Base-by-base conservation (phyloP, 1,284 basidiomycete species). In the Rhodotorula sp. region DNA sequence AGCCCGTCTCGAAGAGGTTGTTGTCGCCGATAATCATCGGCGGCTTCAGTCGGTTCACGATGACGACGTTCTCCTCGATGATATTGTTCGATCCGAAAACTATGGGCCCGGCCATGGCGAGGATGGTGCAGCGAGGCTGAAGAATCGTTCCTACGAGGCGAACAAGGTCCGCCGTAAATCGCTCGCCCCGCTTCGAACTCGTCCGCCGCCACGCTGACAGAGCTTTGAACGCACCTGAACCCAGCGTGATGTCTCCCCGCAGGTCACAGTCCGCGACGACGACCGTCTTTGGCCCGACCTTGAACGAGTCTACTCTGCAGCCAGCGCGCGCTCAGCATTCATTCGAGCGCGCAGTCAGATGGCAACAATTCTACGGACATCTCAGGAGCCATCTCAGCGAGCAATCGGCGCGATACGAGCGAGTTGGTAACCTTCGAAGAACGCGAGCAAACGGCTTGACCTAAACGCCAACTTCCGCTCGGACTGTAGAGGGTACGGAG, bases 1-100 rank as follows among this genome's bases (percentile, higher is more conserved):
- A 92, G 17, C 89, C 91, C 59, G 95, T 92, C 82, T 96, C 92
- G 78, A 99, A 95, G 62, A 93, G 83, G 79, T 97, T 98, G 67
- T 90, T 86, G 78, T 94, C 88, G 19, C 95, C 95, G 61, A 99
- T 92, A 27, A 86, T 84, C 88, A 97, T 91, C n/a, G 89, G 85
- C 77, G 89, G 88, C 77, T 90, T 91, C 58, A 86, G 89, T 85
- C 90, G 84, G 79, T 96, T 95, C 66, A 94, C 88, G 70, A 98
- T 88, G 74, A 93, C 88, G 4, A 87, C 90, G 13, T 86, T 85
- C 80, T 98, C 95, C 78, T 98, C 95, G 63, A 99, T 86, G 76
- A 98, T 91, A 79, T 92, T 94, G 64, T 89, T 87, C 32, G 87
- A 84, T 13, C 93, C 95, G 58, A 98, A 89, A 56, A 91, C 84